phyloP scores from a whole-genome alignment of 495 filamentous ascomycete genomes.

The Podospora comata region DNA sequence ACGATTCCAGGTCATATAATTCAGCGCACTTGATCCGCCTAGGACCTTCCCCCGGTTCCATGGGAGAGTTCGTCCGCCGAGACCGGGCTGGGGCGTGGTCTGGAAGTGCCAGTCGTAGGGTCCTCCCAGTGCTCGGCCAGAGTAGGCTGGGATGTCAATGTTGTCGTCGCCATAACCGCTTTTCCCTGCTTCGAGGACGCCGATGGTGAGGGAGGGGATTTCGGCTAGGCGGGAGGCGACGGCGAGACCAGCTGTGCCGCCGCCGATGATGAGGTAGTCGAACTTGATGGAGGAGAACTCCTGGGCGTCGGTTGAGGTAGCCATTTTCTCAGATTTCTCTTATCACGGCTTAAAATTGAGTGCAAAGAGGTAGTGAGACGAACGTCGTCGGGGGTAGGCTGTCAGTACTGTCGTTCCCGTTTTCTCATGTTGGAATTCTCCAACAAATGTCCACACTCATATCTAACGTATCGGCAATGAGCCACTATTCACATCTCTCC shows the following conservation, averaged over 20 bases:
- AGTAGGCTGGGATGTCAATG: conserved; percentile 42
- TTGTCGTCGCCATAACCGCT: conserved; percentile 40
- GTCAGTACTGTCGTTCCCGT: not conserved
- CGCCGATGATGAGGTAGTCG: conserved; percentile 67
- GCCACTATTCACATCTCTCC: not conserved
- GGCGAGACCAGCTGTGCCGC: conserved; percentile 54
- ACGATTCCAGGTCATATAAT: conserved; percentile 56
- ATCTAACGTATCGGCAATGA: not conserved
- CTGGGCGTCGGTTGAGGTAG: not conserved
- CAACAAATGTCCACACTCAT: not conserved
- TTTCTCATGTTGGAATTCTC: not conserved
- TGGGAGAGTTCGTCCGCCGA: conserved; percentile 33
- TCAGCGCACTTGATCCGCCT: conserved; percentile 42
- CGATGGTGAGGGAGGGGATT: conserved; percentile 41
- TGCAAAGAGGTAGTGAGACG: not conserved
- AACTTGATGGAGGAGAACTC: conserved; percentile 55
- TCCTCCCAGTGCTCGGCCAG: conserved; percentile 42
- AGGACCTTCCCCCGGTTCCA: conserved; percentile 51
- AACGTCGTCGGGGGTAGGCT: not conserved
- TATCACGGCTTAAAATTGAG: not conserved
- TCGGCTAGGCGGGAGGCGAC: conserved; percentile 55
- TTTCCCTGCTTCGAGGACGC: conserved; percentile 55
- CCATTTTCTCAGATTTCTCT: not conserved
- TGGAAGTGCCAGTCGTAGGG: conserved; percentile 53
- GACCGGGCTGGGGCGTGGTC: conserved; percentile 45